Evolutionary conservation across 352 stramenopile species (phyloP).

Genomic region (Chloridella minuta): DNA sequence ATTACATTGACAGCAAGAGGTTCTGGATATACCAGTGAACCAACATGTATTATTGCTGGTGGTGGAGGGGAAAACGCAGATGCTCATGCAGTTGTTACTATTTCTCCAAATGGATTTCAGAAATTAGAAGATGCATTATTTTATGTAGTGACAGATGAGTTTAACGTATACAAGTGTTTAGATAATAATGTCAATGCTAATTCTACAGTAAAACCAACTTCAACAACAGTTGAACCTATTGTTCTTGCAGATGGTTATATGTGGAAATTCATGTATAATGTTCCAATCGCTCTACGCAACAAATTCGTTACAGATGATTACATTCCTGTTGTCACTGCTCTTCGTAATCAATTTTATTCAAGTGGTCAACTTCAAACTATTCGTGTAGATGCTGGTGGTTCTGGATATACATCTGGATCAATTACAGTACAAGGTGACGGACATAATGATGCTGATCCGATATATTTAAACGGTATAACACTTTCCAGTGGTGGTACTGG

Average conservation of each 20-base stretch:
- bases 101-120: no score
- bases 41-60: no score
- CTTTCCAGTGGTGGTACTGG: no score
- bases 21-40: no score
- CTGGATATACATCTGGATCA: neutral
- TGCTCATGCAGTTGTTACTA: no score
- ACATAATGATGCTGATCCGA: neutral
- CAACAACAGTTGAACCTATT: neutral
- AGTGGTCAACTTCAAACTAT: no score
- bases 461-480: neutral
- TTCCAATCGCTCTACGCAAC: neutral
- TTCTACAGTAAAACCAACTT: neutral
- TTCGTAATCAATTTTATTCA: no score
- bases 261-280: neutral
- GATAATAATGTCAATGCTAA: neutral
- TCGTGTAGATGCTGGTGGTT: no score
- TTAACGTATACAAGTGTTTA: constrained; percentile 1
- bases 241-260: neutral
- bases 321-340: neutral
- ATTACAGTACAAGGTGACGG: neutral
- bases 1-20: no score
- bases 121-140: neutral
- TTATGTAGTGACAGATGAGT: constrained; percentile 1
- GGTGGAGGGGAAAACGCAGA: no score
- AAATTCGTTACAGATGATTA: neutral